Evolutionary conservation across 345 rosid genomes (phyloP), one percentile per base, ranked within the genome.

Genomic region (Litchi chinensis): DNA sequence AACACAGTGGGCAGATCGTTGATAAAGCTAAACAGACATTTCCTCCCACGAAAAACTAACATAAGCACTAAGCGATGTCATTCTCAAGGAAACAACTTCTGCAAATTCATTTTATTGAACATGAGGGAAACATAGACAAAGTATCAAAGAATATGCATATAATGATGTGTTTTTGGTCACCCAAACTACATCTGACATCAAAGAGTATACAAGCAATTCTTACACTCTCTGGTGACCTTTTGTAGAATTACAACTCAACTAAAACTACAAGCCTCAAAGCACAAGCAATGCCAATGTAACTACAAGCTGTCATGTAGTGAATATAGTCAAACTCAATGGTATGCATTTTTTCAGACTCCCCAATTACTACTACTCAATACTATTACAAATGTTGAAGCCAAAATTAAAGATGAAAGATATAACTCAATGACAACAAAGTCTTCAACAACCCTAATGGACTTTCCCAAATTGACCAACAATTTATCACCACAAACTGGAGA

Each of bases 1-100:
- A 92, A 94, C 75, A 97, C 91, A 41, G 95, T 93, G 39, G n/a
- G 97, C 69, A 94, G 88, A 79, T 97, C 99, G 76, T 94, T 97
- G 77, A 94, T 93, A 83, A 93, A 72, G 88, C 93, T 91, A 87
- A 91, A 97, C 43, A 97, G 87, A 67, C 92, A 91, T 86, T 93
- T 94, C 92, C 96, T 97, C 95, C 41, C 32, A 78, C 77, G 46
- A 21, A 77, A 39, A 74, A 71, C 46, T 71, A 48, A 24, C 71
- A 37, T 70, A 21, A 62, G 75, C 16, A 69, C 81, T 43, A 24
- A 67, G 76, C 39, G 18, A 69, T 68, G 13, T 24, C 3, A 57
- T 41, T 26, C 43, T 74, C 26, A 46, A 18, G 10, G 56, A 54
- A 32, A 70, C 18, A 70, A 40, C 39, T 67, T 21, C 24, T 28